Evolutionary conservation across 2,329 filamentous ascomycete genomes (phyloP), one percentile per base, ranked within the genome.

Genomic region (Lachnellula arida): DNA sequence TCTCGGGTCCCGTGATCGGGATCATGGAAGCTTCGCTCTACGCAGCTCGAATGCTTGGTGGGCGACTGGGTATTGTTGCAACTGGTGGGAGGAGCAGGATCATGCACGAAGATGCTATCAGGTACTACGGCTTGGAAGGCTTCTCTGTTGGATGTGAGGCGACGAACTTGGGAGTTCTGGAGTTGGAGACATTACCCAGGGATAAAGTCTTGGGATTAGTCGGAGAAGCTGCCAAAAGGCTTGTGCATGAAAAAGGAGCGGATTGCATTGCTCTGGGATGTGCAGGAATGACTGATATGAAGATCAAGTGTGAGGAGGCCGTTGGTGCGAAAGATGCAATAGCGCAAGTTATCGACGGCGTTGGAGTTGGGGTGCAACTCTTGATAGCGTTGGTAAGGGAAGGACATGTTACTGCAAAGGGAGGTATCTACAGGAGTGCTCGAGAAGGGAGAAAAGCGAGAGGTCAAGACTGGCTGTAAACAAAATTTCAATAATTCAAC

Each of bases 241-340:
- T 96, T 23, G 72, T 96, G 23, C 69, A 71, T 7, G 76, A 76
- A 8, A 77, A 80, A 0, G 74, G 76, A 1, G 81, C 91, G 0
- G 76, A 78, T 14, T 88, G 85, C 35, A 83, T 96, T 12, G 87
- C 89, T 65, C 80, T 96, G 75, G 92, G 92, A 0, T 96, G 92
- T 70, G 92, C 89, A 2, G 92, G 91, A 0, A 96, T 96, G 92
- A 86, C 87, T 1, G 92, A 91, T 0, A 80, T 97, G 74, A 88
- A 94, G 65, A 77, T 64, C 70, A 75, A 52, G 67, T 75, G 78
- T 43, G 75, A 79, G 59, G 68, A 75, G 28, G 76, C 73, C 0
- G 78, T 81, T 0, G 72, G 71, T 0, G 68, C 72, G 32, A 70
- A 72, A 46, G 73, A 76, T 34, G 64, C 70, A 34, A 67, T 63